Evolutionary conservation across 352 stramenopile species (phyloP).

Genomic region (Discostella stelligera): DNA sequence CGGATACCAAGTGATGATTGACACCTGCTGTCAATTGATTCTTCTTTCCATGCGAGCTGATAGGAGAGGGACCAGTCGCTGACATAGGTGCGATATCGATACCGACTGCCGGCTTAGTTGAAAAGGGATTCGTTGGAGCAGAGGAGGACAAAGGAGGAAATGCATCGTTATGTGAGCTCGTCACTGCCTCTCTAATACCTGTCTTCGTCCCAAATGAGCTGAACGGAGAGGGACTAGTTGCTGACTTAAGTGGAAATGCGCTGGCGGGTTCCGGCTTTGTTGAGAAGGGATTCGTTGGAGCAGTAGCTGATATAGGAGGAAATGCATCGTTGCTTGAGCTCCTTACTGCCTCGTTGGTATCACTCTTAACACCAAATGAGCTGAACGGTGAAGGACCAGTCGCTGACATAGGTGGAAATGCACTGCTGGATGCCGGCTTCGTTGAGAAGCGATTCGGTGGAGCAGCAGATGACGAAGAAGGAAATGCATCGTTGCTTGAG

Average conservation of each 20-base stretch:
- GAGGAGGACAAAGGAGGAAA: conserved; percentile 5
- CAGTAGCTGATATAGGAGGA: no score
- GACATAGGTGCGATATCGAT: conserved; percentile 49
- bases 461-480: conserved; percentile 42
- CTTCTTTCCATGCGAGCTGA: conserved; percentile 23
- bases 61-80: conserved; percentile 45
- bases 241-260: not conserved
- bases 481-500: conserved; percentile 37
- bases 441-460: conserved; percentile 9
- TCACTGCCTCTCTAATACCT: not conserved
- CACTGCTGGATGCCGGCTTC: conserved; percentile 9
- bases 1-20: conserved; percentile 27
- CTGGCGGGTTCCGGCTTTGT: no score
- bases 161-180: not conserved
- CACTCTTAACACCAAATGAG: conserved; percentile 8
- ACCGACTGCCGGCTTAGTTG: conserved; percentile 10
- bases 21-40: not conserved
- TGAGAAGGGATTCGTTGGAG: no score
- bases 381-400: conserved; percentile 24
- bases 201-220: conserved; percentile 3
- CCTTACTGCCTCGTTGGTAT: conserved; percentile 1
- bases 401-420: conserved; percentile 41
- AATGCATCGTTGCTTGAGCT: no score
- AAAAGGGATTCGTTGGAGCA: conserved; percentile 21
- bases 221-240: no score